A percentile compares a stretch with the other conserved stretches of the same genome.
Conservation (phyloP, 148 eudicot species). For the Camellia japonica region DNA sequence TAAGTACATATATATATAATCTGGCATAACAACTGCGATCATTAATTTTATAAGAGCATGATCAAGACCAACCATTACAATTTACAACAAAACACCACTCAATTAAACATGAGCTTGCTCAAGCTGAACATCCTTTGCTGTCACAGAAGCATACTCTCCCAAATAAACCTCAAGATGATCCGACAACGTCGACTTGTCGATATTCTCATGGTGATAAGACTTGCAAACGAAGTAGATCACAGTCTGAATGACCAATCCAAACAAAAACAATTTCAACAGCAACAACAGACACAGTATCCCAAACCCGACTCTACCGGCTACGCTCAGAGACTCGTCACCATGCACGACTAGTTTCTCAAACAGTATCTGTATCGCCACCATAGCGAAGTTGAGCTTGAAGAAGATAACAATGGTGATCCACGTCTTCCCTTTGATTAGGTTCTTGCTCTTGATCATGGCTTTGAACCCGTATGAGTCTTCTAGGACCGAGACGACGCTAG, state of each 20-base stretch:
- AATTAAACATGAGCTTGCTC: constrained; percentile 22
- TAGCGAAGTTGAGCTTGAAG: neutral
- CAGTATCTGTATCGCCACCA: neutral
- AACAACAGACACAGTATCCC: constrained; percentile 15
- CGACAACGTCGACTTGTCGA: constrained; percentile 51
- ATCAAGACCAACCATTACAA: no score
- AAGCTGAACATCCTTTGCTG: constrained; percentile 39
- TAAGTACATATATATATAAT: no score
- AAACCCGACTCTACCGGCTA: neutral
- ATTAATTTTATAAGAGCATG: no score
- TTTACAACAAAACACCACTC: no score
- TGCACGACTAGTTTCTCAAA: constrained; percentile 18
- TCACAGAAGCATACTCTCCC: constrained; percentile 60
- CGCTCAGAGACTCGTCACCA: neutral
- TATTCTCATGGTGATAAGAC: constrained; percentile 60
- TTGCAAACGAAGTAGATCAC: constrained; percentile 57
- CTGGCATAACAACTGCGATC: no score
- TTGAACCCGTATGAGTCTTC: constrained; percentile 21
- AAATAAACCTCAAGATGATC: constrained; percentile 61
- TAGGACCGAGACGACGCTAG: constrained; percentile 25
- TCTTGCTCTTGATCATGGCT: neutral
- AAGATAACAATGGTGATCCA: constrained; percentile 10
- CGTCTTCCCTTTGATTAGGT: constrained; percentile 26
- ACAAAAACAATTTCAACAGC: constrained; percentile 15
- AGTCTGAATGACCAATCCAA: constrained; percentile 26